Percentiles rank a stretch among this genome's conserved stretches.
These are phyloP conservation scores for Arctostaphylos glauca DNA, from an alignment of 148 eudicot genomes.

Conservation along the genomic window DNA sequence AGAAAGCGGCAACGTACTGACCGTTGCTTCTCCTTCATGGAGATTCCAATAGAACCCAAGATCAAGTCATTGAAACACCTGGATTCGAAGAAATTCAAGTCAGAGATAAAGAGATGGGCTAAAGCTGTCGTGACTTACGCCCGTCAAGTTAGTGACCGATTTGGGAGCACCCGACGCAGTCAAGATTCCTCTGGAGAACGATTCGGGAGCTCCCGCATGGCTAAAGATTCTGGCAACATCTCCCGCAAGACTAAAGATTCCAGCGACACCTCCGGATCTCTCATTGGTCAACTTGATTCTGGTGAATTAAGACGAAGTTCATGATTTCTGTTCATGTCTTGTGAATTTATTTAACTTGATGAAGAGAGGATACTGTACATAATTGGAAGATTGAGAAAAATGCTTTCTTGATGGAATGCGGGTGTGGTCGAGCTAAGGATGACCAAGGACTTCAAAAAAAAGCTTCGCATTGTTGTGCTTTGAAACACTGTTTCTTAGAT, in stretches of 20 bases:
- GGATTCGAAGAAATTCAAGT: conserved; percentile 51
- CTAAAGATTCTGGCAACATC: neutral
- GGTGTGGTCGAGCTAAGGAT: neutral
- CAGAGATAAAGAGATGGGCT: conserved; percentile 64
- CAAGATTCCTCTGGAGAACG: neutral
- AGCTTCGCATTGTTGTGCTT: neutral
- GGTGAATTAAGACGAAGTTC: neutral
- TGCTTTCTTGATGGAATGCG: neutral
- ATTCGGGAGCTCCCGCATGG: neutral
- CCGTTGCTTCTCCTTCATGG: conserved; percentile 46
- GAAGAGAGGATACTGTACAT: neutral
- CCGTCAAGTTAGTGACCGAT: conserved; percentile 45
- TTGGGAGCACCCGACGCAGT: conserved; percentile 30
- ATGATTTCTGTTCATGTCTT: neutral
- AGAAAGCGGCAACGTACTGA: conserved; percentile 29
- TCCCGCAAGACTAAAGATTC: neutral
- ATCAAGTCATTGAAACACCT: conserved; percentile 39
- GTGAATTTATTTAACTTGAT: neutral
- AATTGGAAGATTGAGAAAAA: neutral
- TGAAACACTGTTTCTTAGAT: neutral
- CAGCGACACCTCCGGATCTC: neutral
- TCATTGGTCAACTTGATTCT: neutral
- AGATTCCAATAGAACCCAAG: conserved; percentile 41
- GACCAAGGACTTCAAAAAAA: neutral
- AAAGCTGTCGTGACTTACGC: conserved; percentile 61